Conservation (phyloP, 2,329 filamentous ascomycete species). For the Xylariales sp. region DNA sequence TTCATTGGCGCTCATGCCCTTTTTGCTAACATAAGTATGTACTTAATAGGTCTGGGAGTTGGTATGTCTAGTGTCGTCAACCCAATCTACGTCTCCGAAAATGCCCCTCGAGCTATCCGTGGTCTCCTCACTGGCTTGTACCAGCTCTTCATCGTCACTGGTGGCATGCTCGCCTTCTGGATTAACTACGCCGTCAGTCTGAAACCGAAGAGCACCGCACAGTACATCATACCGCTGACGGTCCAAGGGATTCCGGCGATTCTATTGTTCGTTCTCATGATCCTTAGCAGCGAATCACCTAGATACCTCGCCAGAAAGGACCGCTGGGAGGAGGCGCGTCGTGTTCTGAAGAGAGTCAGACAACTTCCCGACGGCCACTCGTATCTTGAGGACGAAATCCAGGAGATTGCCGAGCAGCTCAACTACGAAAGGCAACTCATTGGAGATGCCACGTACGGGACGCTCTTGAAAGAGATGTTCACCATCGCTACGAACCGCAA, state of each 20-base stretch:
- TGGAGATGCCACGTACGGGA: conserved; percentile 47
- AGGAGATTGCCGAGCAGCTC: conserved; percentile 58
- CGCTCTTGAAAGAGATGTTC: conserved; percentile 62
- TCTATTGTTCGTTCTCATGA: conserved; percentile 55
- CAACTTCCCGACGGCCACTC: conserved; percentile 46
- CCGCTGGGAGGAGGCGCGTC: conserved; percentile 57
- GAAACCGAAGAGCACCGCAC: conserved; percentile 24
- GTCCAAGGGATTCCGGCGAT: conserved; percentile 60
- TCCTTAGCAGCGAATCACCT: conserved; percentile 60
- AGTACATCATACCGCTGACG: conserved; percentile 56
- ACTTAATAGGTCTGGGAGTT: conserved; percentile 33
- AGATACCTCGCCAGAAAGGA: conserved; percentile 61
- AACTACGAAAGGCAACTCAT: conserved; percentile 56
- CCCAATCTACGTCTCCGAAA: conserved; percentile 41
- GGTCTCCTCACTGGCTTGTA: conserved; percentile 40
- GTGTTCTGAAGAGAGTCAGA: conserved; percentile 50
- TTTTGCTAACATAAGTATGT: not conserved
- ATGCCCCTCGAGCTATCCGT: conserved; percentile 38
- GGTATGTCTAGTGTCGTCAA: conserved; percentile 38
- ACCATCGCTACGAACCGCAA: conserved; percentile 57
- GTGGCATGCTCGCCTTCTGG: conserved; percentile 40
- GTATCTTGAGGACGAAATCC: conserved; percentile 55
- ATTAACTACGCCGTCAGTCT: conserved; percentile 46
- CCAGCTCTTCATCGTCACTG: conserved; percentile 41
- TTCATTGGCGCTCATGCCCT: not conserved